phyloP scores from a whole-genome alignment of 108 stramenopile species.

The Skeletonema potamos region DNA sequence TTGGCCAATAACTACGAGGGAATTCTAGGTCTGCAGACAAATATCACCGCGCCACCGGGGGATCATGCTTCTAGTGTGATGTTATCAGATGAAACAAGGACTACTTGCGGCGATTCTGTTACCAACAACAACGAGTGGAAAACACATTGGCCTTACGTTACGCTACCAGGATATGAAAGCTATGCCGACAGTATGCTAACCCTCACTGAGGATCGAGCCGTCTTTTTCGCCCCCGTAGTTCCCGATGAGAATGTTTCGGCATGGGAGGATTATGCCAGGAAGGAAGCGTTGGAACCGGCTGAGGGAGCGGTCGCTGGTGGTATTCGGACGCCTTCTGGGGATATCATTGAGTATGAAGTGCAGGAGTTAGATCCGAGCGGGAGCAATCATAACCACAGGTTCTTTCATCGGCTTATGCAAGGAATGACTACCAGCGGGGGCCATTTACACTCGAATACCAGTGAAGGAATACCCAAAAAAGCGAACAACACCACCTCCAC shows the following conservation, averaged over 20 bases:
- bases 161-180: conserved; percentile 3
- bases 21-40: not conserved
- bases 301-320: not conserved
- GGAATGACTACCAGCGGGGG: too few relatives aligned
- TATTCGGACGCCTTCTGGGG: not conserved
- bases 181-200: not conserved
- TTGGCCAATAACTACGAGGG: conserved; percentile 2
- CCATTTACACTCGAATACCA: not conserved
- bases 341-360: not conserved
- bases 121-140: not conserved
- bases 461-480: not conserved
- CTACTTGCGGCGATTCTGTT: not conserved
- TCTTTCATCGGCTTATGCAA: not conserved
- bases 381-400: not conserved
- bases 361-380: not conserved
- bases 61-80: conserved; percentile 6
- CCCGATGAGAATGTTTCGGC: not conserved
- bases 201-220: not conserved
- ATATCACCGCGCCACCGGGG: not conserved
- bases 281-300: not conserved
- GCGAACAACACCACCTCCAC: not conserved
- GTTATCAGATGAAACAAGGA: not conserved
- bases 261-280: conserved; percentile 10
- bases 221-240: not conserved
- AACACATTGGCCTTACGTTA: conserved; percentile 1